Conservation (phyloP, 768 basidiomycete genomes). For the Trametes punicea region DNA sequence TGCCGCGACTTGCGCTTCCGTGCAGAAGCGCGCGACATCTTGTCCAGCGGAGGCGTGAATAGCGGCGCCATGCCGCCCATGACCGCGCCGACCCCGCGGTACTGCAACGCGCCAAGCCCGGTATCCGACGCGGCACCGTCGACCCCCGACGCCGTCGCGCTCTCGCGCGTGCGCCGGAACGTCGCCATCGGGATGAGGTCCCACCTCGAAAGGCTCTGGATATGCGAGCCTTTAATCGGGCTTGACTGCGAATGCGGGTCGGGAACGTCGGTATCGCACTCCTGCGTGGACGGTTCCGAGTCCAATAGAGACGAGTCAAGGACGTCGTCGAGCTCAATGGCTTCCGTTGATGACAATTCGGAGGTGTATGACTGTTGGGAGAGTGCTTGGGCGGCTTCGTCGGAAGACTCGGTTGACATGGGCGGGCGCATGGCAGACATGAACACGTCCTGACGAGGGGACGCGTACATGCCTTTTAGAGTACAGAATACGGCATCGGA, state of each 20-base stretch:
- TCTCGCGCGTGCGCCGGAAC: conserved; percentile 60
- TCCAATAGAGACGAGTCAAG: conserved; percentile 71
- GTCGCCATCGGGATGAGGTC: conserved; percentile 70
- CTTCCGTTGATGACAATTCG: conserved; percentile 43
- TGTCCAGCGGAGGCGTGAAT: conserved; percentile 21
- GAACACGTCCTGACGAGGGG: conserved; percentile 1
- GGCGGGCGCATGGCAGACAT: conserved; percentile 12
- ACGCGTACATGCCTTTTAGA: background rate
- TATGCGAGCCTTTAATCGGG: conserved; percentile 35
- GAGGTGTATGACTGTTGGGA: conserved; percentile 32
- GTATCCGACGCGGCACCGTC: conserved; percentile 37
- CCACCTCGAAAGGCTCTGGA: conserved; percentile 62
- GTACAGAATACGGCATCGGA: background rate
- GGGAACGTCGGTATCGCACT: conserved; percentile 18
- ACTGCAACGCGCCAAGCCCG: conserved; percentile 30
- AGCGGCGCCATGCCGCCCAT: conserved; percentile 19
- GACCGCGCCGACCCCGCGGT: conserved; percentile 18
- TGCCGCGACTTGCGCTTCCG: conserved; percentile 28
- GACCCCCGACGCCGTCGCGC: conserved; percentile 21
- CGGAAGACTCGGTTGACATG: conserved; percentile 32
- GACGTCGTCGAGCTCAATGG: conserved; percentile 71
- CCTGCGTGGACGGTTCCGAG: conserved; percentile 39
- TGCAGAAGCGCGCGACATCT: conserved; percentile 22
- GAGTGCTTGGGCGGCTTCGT: conserved; percentile 28
- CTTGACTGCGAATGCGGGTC: conserved; percentile 16